A percentile compares a stretch with the other conserved stretches of the same genome.
Evolutionary conservation across 257 asterid genomes (phyloP).

Genomic region (Lithospermum erythrorhizon): DNA sequence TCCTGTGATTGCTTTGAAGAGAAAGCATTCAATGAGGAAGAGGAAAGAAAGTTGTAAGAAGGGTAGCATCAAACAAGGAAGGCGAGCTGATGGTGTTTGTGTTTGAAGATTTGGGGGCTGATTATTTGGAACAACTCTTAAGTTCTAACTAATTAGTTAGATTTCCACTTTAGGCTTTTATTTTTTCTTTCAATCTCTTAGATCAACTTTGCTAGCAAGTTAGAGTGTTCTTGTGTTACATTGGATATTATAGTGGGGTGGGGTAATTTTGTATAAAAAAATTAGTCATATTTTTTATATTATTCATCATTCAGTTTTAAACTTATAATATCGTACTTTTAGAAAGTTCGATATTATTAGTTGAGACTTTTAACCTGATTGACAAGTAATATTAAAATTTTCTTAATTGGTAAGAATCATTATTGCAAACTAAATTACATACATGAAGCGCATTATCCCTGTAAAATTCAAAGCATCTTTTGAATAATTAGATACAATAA

Average conservation of each 20-base stretch:
- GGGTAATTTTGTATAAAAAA: not conserved
- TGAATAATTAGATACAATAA: no score
- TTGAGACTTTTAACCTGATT: no score
- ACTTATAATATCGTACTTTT: no score
- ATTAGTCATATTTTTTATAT: no score
- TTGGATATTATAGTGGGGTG: no score
- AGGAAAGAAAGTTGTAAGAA: constrained; percentile 3
- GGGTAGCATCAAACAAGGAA: not conserved
- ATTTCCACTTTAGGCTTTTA: not conserved
- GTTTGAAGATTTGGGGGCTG: constrained; percentile 32
- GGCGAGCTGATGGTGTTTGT: constrained; percentile 10
- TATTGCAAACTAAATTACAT: no score
- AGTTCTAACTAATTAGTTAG: not conserved
- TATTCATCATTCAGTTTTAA: no score
- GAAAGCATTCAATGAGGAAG: constrained; percentile 18
- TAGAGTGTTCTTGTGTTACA: not conserved
- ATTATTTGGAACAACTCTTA: constrained; percentile 22
- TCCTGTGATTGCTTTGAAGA: constrained; percentile 29
- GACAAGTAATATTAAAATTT: no score
- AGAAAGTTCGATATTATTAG: no score
- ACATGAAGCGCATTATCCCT: no score
- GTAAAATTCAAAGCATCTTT: no score
- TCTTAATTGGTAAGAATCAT: no score
- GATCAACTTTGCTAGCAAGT: not conserved
- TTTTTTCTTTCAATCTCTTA: not conserved